Conservation (phyloP, 345 rosid species). For the Theobroma cacao region DNA sequence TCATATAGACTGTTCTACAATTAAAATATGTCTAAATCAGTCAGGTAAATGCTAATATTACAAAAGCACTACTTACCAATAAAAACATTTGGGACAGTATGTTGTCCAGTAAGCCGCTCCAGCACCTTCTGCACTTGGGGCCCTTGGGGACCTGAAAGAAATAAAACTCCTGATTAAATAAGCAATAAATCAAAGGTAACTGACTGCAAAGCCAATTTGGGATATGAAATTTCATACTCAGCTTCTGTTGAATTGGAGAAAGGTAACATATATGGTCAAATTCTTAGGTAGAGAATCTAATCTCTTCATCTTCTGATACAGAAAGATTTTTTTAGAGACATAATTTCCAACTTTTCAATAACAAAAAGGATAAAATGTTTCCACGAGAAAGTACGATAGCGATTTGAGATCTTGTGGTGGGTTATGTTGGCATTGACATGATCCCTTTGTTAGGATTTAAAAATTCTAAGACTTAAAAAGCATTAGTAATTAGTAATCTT, state of each 20-base stretch:
- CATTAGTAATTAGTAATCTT: background rate
- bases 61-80: constrained; percentile 51
- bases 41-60: background rate
- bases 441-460: background rate
- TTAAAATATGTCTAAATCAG: background rate
- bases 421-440: background rate
- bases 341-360: background rate
- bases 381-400: background rate
- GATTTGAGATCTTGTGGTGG: background rate
- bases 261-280: background rate
- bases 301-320: background rate
- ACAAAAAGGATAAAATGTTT: background rate
- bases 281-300: background rate
- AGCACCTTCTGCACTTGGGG: constrained; percentile 81
- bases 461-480: background rate
- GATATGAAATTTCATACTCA: background rate
- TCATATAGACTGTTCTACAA: background rate
- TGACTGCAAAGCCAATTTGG: background rate
- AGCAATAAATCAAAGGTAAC: background rate
- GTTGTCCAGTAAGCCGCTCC: constrained; percentile 90
- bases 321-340: background rate
- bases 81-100: constrained; percentile 92
- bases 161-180: background rate
- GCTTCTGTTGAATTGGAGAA: background rate
- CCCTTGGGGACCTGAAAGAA: constrained; percentile 77